These are phyloP conservation scores for Pyrenophora graminea DNA, from an alignment of 2,329 filamentous ascomycete species.

Conservation along the genomic window DNA sequence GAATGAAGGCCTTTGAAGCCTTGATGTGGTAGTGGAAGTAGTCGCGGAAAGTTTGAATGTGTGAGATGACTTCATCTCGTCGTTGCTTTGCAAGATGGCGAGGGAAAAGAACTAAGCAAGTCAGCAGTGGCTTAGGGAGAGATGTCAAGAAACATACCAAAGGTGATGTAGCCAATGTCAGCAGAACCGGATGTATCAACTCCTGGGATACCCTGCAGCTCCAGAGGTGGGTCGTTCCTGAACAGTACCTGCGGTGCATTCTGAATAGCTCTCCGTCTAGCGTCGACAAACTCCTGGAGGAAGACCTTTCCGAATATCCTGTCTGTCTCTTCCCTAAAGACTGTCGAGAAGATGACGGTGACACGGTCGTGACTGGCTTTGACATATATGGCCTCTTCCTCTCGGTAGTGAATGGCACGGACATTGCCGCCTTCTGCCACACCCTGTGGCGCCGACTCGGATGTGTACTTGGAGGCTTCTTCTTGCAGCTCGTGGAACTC, in stretches of 20 bases:
- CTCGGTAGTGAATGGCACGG: slow-evolving; percentile 96
- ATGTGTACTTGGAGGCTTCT: slow-evolving; percentile 88
- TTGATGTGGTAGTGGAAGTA: slow-evolving; percentile 99
- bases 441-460: slow-evolving; percentile 90
- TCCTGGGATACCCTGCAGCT: slow-evolving; percentile 86
- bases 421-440: slow-evolving; percentile 87
- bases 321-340: slow-evolving; percentile 98
- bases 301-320: slow-evolving; percentile 98
- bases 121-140: slow-evolving; percentile 23
- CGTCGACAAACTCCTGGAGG: slow-evolving; percentile 93
- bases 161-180: slow-evolving; percentile 96
- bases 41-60: slow-evolving; percentile 99
- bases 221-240: slow-evolving; percentile 89
- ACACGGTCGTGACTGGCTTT: slow-evolving; percentile 97
- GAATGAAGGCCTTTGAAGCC: slow-evolving; percentile 98
- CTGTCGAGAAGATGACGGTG: slow-evolving; percentile 97
- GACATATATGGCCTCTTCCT: slow-evolving; percentile 98
- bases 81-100: slow-evolving; percentile 89
- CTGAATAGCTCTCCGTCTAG: slow-evolving; percentile 89
- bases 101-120: slow-evolving; percentile 79
- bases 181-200: slow-evolving; percentile 72
- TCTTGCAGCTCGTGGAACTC: slow-evolving; percentile 86
- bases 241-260: slow-evolving; percentile 98
- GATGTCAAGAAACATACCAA: slow-evolving; percentile 65
- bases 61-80: slow-evolving; percentile 93